Evolutionary conservation across 441 rosid genomes (phyloP).

Genomic region (Heliophila coronopifolia): DNA sequence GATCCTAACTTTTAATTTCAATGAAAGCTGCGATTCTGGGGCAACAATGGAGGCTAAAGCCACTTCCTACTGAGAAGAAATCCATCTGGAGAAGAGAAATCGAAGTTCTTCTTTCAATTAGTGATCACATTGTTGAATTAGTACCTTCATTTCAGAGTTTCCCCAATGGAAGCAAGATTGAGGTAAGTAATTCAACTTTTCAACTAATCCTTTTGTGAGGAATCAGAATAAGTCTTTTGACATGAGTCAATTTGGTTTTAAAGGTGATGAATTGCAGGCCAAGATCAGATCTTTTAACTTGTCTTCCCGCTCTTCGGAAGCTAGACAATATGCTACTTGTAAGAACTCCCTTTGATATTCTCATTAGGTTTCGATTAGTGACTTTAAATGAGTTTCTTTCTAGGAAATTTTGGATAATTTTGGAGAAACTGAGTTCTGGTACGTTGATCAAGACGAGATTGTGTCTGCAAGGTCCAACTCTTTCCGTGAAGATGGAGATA

Average conservation of each 20-base stretch:
- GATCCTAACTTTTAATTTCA: slow-evolving; percentile 4
- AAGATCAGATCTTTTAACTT: slow-evolving; percentile 74
- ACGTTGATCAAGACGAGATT: slow-evolving; percentile 90
- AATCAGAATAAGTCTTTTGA: too few relatives aligned
- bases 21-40: slow-evolving; percentile 76
- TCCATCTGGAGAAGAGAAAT: slow-evolving; percentile 97
- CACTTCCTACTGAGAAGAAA: slow-evolving; percentile 69
- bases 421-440: slow-evolving; percentile 78
- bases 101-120: slow-evolving; percentile 89
- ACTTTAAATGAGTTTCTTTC: too few relatives aligned
- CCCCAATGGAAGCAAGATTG: slow-evolving; percentile 90
- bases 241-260: too few relatives aligned
- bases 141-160: slow-evolving; percentile 86
- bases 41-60: slow-evolving; percentile 93
- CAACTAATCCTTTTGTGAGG: too few relatives aligned
- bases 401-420: slow-evolving; percentile 92
- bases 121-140: slow-evolving; percentile 93
- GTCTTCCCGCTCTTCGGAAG: slow-evolving; percentile 86
- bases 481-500: slow-evolving; percentile 90
- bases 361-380: too few relatives aligned
- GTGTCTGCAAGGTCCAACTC: slow-evolving; percentile 62
- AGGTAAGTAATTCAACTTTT: too few relatives aligned
- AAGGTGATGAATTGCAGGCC: slow-evolving; percentile 98
- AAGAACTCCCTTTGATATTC: slow-evolving; percentile 30
- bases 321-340: slow-evolving; percentile 97